Conservation (phyloP, 2,329 filamentous ascomycete species). For the Arthrobotrys iridis region DNA sequence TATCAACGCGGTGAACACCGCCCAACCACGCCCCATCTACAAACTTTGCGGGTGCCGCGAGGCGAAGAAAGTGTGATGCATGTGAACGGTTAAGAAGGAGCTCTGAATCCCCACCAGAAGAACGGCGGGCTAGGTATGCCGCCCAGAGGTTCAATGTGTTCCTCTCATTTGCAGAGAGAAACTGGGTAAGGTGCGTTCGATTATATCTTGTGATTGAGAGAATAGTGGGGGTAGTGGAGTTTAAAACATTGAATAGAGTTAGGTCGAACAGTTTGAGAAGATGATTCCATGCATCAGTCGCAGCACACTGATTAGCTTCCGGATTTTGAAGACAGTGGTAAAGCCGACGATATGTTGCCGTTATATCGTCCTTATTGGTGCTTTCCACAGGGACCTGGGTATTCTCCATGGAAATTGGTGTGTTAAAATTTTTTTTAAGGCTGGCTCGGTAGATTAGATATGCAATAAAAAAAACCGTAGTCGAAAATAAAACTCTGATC, state of each 20-base stretch:
- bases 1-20: conserved; percentile 63
- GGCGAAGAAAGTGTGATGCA: conserved; percentile 62
- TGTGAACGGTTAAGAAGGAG: conserved; percentile 60
- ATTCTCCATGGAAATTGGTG: background rate
- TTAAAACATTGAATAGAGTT: conserved; percentile 10
- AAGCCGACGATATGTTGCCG: background rate
- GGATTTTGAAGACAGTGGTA: conserved; percentile 33
- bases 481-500: too few relatives aligned
- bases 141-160: conserved; percentile 60
- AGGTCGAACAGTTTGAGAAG: conserved; percentile 22
- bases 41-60: conserved; percentile 63
- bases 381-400: background rate
- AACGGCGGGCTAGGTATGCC: conserved; percentile 60
- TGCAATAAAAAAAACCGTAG: too few relatives aligned
- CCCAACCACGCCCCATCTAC: conserved; percentile 67
- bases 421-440: too few relatives aligned
- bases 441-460: too few relatives aligned
- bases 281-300: background rate
- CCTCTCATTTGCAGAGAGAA: conserved; percentile 60
- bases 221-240: conserved; percentile 57
- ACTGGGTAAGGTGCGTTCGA: conserved; percentile 57
- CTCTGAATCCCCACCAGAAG: conserved; percentile 60
- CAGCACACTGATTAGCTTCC: background rate
- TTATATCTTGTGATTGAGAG: conserved; percentile 60
- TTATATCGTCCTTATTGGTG: background rate